Percentiles rank a stretch among this genome's conserved stretches.
Conservation (phyloP, 2,329 filamentous ascomycete genomes). For the Penicillium digitatum region DNA sequence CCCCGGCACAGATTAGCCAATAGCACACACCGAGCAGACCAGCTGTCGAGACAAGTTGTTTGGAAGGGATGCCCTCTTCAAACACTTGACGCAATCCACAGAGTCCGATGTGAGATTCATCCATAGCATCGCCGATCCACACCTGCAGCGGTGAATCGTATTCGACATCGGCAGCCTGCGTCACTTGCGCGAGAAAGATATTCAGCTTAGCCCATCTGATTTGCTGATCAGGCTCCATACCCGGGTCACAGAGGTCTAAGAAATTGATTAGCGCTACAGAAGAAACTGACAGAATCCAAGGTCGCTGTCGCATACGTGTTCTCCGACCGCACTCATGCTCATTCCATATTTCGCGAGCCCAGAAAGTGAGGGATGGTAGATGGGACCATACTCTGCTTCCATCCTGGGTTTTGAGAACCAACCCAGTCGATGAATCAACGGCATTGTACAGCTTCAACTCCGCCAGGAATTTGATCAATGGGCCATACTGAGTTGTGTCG, state of each 20-base stretch:
- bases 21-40: constrained; percentile 1
- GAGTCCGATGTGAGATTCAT: background rate
- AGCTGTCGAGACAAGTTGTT: background rate
- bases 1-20: constrained; percentile 5
- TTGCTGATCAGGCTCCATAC: background rate
- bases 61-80: background rate
- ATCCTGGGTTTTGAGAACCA: constrained; percentile 1
- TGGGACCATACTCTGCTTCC: constrained; percentile 6
- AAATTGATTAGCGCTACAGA: background rate
- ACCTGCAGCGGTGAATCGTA: background rate
- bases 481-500: background rate
- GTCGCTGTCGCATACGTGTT: background rate
- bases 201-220: constrained; percentile 3
- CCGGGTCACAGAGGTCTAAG: background rate
- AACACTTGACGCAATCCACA: background rate
- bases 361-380: background rate
- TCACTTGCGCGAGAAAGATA: constrained; percentile 1
- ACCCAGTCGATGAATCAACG: background rate
- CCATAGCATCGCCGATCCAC: constrained; percentile 3
- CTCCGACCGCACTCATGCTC: background rate
- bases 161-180: background rate
- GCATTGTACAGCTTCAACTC: constrained; percentile 5
- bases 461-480: background rate
- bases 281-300: background rate
- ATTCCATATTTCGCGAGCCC: background rate